Percentiles rank a stretch among this genome's conserved stretches.
Conservation (phyloP, 1,284 basidiomycete genomes). For the Sutorius eximius region DNA sequence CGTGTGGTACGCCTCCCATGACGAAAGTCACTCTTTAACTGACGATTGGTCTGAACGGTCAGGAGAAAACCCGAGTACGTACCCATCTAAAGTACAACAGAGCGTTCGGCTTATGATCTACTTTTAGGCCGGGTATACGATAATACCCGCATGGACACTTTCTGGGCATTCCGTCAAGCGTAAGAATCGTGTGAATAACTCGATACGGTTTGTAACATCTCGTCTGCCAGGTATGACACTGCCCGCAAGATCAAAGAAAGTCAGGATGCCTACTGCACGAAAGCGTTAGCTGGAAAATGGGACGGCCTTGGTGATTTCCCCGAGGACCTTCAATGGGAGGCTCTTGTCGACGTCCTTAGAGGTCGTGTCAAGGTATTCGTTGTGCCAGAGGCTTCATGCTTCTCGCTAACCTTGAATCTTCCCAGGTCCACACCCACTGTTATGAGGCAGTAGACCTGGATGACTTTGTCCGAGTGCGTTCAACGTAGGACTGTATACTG, state of each 20-base stretch:
- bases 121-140: constrained; percentile 29
- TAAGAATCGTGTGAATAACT: constrained; percentile 16
- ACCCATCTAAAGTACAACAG: background rate
- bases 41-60: background rate
- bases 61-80: constrained; percentile 33
- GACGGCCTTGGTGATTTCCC: constrained; percentile 65
- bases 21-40: background rate
- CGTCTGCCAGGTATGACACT: constrained; percentile 53
- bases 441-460: constrained; percentile 82
- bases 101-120: background rate
- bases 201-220: constrained; percentile 2
- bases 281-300: constrained; percentile 61
- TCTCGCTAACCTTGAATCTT: constrained; percentile 4
- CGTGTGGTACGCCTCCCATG: constrained; percentile 40
- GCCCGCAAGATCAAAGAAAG: constrained; percentile 71
- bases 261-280: constrained; percentile 73
- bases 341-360: constrained; percentile 83
- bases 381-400: background rate
- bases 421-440: constrained; percentile 75
- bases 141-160: constrained; percentile 48
- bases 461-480: constrained; percentile 65
- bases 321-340: constrained; percentile 80
- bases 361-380: constrained; percentile 65
- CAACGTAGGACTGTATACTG: constrained; percentile 2
- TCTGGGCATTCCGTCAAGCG: constrained; percentile 57